Base-by-base conservation (phyloP, 164 flowering plant genomes). In the Piper betle region DNA sequence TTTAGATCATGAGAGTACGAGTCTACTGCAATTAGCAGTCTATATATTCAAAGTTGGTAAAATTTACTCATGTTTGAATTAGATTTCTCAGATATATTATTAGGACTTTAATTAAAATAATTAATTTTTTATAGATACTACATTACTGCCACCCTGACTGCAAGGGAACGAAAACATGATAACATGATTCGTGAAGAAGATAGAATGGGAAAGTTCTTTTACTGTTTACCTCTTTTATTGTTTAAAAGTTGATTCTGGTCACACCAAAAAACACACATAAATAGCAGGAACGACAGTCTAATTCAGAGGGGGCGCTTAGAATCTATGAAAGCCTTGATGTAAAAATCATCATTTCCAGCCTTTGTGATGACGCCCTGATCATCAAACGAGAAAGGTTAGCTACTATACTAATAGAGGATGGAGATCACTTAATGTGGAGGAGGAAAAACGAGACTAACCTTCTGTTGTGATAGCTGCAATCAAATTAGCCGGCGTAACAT, bases 391-490 rank as follows among this genome's bases (percentile, higher is more conserved):
- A 25, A 12, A 7, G 20, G 17, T 39, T 12, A 57, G 54, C 41
- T 33, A 20, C 9, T 6, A n/a, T 37, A 33, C 37, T 19, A 40
- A 46, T 43, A 67, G 66, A 55, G 67, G 63, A 64, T 58, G 61
- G 50, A 46, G 50, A 6, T 39, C 20, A 37, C 53, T 25, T 13
- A 40, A 46, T 6, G 39, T 18, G 46, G 16, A 20, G n/a, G 52
- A 59, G n/a, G n/a, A 50, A 67, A 65, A 60, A 67, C 65, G 64
- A 52, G 68, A n/a, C n/a, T n/a, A 19, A 93, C 97, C 99, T 62
- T 94, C 99, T 33, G 99, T 91, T 18, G 91, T 77, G 72, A 94
- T 91, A 11, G 88, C 96, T 59, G 79, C 48, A 33, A 94, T 86
- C 39, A 94, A 68, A 60, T 65, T 61, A 58, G 99, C 91, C 33